Evolutionary conservation across 2,329 filamentous ascomycete genomes (phyloP), one percentile per base, ranked within the genome.

Genomic region (Stromatinia cepivora): DNA sequence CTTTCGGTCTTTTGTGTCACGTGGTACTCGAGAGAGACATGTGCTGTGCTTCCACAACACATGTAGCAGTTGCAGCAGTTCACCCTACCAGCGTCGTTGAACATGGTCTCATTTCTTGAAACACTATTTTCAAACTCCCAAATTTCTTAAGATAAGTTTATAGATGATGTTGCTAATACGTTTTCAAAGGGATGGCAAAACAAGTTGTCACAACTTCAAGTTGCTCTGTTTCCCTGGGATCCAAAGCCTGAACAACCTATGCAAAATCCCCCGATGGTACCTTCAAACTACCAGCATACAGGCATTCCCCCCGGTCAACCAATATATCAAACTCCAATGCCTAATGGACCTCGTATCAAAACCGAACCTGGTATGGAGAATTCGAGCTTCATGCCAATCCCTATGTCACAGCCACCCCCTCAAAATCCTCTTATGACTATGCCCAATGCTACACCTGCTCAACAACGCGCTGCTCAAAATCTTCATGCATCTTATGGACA

Each of bases 141-240:
- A 11, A 17, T 2, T 15, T 66, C 15, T n/a, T 5, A n/a, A 42
- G 17, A 31, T n/a, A 20, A n/a, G 2, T 66, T 34, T 17, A n/a
- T n/a, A 45, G 7, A 46, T 46, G 5, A 45, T 36, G 48, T 53
- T 61, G 22, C 56, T 70, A 58, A 70, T n/a, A 9, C 3, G n/a
- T 56, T 61, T 53, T 39, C 50, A 72, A 79, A 98, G 94, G 92
- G 90, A 82, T 99, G 95, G 95, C 94, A 98, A 84, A 86, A 90
- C 76, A 97, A 96, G 81, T 86, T 99, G 48, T 91, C 94, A 1
- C 88, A 89, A 75, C 88, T 96, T 73, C 88, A 91, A 74, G 90
- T 98, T 71, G 95, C 95, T 70, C 84, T 87, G 69, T 97, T 98
- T 79, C 94, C 95, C 15, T 99, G 95, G 95, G 95, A 99, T 78